phyloP scores from a whole-genome alignment of 2,329 filamentous ascomycete genomes.

The Teratosphaeria zuluensis region DNA sequence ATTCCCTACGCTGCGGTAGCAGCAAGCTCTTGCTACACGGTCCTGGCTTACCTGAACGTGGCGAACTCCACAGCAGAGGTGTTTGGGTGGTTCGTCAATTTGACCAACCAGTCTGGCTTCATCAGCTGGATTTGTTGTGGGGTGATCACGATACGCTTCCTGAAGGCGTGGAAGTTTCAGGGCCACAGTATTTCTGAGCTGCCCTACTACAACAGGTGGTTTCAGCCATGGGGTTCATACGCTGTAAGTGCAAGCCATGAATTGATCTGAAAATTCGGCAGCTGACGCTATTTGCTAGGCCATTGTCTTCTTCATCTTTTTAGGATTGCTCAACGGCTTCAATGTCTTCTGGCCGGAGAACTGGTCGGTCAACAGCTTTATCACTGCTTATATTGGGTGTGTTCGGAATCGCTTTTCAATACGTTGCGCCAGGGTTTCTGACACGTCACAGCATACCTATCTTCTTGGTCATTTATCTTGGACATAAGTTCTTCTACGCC shows the following conservation, averaged over 20 bases:
- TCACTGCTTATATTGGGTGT: constrained; percentile 49
- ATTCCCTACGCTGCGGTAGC: constrained; percentile 43
- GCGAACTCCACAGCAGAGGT: constrained; percentile 34
- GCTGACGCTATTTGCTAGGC: constrained; percentile 18
- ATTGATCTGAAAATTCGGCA: not conserved
- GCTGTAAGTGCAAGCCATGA: constrained; percentile 16
- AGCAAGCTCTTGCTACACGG: constrained; percentile 34
- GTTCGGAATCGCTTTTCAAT: not conserved
- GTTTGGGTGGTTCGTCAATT: constrained; percentile 63
- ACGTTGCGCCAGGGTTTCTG: no score
- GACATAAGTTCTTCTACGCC: constrained; percentile 38
- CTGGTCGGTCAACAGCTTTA: constrained; percentile 55
- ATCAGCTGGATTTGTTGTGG: constrained; percentile 47
- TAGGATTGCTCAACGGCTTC: constrained; percentile 69
- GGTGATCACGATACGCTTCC: constrained; percentile 51
- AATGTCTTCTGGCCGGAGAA: constrained; percentile 58
- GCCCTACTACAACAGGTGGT: constrained; percentile 40
- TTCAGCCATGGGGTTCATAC: constrained; percentile 58
- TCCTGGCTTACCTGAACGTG: constrained; percentile 41
- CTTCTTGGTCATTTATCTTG: constrained; percentile 47
- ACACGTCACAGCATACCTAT: constrained; percentile 49
- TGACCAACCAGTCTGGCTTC: constrained; percentile 50
- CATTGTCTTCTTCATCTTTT: constrained; percentile 48
- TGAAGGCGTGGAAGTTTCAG: constrained; percentile 46
- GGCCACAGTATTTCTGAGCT: constrained; percentile 38